Base-by-base conservation (phyloP, 2,329 filamentous ascomycete species). In the Harringtonia aguacate region DNA sequence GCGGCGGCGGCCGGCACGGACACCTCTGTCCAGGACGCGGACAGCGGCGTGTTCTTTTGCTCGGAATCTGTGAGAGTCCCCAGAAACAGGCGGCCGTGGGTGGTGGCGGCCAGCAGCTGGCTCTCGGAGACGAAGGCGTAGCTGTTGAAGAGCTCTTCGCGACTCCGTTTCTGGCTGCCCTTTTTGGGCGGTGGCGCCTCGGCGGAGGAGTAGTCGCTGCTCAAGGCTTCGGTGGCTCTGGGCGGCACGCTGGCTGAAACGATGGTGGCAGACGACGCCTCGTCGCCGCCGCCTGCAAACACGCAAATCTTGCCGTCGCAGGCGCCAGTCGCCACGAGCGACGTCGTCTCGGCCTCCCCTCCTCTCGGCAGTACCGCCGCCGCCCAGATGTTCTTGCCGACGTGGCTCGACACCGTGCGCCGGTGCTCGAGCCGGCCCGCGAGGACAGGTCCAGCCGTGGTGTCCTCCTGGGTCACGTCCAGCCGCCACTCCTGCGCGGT, bases 351-450 rank as follows among this genome's bases (percentile, higher is more conserved):
- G 28, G 17, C 13, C 17, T 24, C 2, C 56, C 14, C 8, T 17
- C 10, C 5, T 15, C 46, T 64, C 47, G 13, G 13, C 24, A 60
- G 52, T 8, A 72, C 48, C 13, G 75, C 77, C 31, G 79, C 70
- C 0, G 88, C 81, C 89, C 90, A 97, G 8, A 97, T 79, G 57
- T 95, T 88, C 61, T 95, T 98, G 8, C 92, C 92, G 29, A 69
- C 72, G 57, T 97, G 89, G 47, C 79, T 75, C 3, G 74, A 69
- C 40, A 77, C 73, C 8, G 72, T 77, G 2, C 70, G 66, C 2
- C 70, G 56, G 41, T 84, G 73, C 13, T 61, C 60, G 36, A 87
- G 58, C 7, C 24, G 10, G 18, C 39, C 40, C 1, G 34, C 10
- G 4, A 36, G 41, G 10, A 28, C 12, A n/a, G n/a, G n/a, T n/a